Conservation (phyloP, 2,329 filamentous ascomycete species). For the Aulographum hederae region DNA sequence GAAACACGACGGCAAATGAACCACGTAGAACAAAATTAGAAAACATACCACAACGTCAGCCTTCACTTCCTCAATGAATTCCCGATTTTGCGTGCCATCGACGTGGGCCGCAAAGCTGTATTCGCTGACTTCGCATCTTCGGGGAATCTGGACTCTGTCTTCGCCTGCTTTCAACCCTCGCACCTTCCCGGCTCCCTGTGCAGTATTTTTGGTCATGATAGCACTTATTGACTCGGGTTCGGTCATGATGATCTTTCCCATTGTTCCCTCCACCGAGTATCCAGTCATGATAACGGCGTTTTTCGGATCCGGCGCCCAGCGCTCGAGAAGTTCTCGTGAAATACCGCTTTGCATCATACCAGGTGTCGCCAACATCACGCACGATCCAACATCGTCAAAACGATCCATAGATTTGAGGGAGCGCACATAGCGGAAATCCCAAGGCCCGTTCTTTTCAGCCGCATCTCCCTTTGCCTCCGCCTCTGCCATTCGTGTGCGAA, state of each 20-base stretch:
- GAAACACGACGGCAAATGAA: neutral
- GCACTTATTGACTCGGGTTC: conserved; percentile 91
- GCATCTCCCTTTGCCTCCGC: conserved; percentile 60
- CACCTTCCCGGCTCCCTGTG: conserved; percentile 34
- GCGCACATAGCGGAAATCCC: conserved; percentile 92
- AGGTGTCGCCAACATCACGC: conserved; percentile 91
- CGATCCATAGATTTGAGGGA: conserved; percentile 83
- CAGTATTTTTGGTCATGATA: conserved; percentile 48
- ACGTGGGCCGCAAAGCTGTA: conserved; percentile 94
- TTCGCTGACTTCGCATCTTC: conserved; percentile 84
- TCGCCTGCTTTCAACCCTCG: conserved; percentile 45
- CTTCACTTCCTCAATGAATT: conserved; percentile 88
- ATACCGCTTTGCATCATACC: conserved; percentile 98
- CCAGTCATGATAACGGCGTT: conserved; percentile 98
- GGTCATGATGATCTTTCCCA: conserved; percentile 90
- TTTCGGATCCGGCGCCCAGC: conserved; percentile 90
- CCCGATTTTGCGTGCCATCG: conserved; percentile 84
- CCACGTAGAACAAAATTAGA: too few relatives aligned
- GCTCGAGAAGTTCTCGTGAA: conserved; percentile 76
- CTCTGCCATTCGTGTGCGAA: conserved; percentile 79
- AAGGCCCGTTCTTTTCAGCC: conserved; percentile 64
- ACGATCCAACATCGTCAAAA: conserved; percentile 88
- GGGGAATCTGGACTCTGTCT: conserved; percentile 82
- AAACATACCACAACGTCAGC: conserved; percentile 88
- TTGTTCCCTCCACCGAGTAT: conserved; percentile 95